Evolutionary conservation across 179 eudicot species (phyloP), one percentile per base, ranked within the genome.

Genomic region (Silene vulgaris): DNA sequence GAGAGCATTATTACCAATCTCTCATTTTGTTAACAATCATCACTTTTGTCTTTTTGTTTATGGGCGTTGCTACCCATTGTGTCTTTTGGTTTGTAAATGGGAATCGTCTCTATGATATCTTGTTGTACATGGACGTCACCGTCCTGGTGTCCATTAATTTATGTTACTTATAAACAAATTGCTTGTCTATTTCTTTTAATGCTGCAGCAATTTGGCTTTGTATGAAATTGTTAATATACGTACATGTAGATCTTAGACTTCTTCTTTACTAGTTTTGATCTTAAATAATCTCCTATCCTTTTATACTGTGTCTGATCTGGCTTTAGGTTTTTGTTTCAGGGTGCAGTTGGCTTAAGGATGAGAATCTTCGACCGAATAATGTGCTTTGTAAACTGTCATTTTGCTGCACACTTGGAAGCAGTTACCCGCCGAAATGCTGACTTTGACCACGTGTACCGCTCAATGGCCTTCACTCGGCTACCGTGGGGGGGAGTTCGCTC

Each of bases 361-460:
- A 91, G 97, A 86, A 84, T 96, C 8, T 90, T 86, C 83, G 96
- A 85, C 77, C 86, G 97, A 78, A 84, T 77, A 73, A 80, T 96
- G 84, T 96, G 99, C 84, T 96, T 96, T 80, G 96, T 96, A 74
- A 93, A 93, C 80, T 90, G 99, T 82, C 99, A 96, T 82, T 96
- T 96, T 87, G 99, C 99, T 80, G 97, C 99, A 57, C 97, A 96
- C 76, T 73, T 88, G 78, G 99, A 96, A 76, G 99, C 97, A 62
- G 96, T 93, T 76, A 86, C 76, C 74, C 96, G 99, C 43, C 88
- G 99, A 45, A 96, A 96, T 93, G 93, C 93, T 69, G 99, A 96
- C 81, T 96, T 96, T 81, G 96, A 96, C 82, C 92, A 96, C 72
- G 97, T 91, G 12, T 96, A 93, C 66, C 89, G 86, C 56, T 89